Conservation (phyloP, 2,329 filamentous ascomycete genomes). For the Colletotrichum cuscutae region DNA sequence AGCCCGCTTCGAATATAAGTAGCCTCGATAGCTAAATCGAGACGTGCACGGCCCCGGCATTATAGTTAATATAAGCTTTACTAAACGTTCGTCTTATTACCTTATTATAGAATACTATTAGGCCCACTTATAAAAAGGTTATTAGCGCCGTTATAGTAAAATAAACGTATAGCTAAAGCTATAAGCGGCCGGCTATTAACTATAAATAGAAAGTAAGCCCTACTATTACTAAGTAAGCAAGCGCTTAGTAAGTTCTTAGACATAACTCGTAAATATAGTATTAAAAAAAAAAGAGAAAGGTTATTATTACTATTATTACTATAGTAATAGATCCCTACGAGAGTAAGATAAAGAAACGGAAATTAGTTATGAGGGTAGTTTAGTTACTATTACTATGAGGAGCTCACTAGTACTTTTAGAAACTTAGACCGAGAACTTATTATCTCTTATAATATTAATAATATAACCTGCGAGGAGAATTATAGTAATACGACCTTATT, state of each 20-base stretch:
- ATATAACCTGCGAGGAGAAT: neutral
- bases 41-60: no score
- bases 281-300: neutral
- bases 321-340: neutral
- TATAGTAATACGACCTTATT: neutral
- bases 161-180: neutral
- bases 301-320: neutral
- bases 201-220: neutral
- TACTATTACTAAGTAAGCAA: neutral
- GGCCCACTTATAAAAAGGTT: neutral
- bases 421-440: neutral
- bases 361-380: neutral
- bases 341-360: neutral
- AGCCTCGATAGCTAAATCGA: neutral
- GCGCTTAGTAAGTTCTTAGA: neutral
- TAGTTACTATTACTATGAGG: neutral
- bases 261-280: neutral
- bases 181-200: neutral
- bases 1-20: neutral
- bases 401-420: neutral
- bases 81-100: neutral
- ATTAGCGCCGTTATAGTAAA: neutral
- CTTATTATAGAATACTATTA: neutral
- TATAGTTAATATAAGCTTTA: neutral
- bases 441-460: neutral